These are phyloP conservation scores for Xylariaceae sp. DNA, from an alignment of 2,329 filamentous ascomycete genomes.

Conservation along the genomic window DNA sequence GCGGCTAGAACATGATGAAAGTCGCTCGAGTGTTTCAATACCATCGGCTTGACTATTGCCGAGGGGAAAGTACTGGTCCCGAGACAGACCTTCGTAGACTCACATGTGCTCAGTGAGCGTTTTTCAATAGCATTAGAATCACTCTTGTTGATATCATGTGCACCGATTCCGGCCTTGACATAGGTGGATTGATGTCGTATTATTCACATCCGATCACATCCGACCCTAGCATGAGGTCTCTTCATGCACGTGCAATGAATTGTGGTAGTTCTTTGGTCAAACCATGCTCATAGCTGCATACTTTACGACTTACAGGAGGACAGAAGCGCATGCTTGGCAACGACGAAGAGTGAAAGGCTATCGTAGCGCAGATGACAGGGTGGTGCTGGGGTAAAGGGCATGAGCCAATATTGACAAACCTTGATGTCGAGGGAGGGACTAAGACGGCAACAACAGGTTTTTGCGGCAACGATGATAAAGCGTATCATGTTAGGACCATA, in stretches of 20 bases:
- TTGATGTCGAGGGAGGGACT: neutral
- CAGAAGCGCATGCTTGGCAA: neutral
- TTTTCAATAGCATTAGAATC: neutral
- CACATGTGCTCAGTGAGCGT: slow-evolving; percentile 7
- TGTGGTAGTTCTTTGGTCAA: neutral
- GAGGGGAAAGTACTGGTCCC: too few species aligned
- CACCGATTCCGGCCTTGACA: neutral
- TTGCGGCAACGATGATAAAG: slow-evolving; percentile 9
- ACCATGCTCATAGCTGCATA: neutral
- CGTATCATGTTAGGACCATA: slow-evolving; percentile 16
- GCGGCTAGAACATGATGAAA: slow-evolving; percentile 8
- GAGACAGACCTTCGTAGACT: slow-evolving; percentile 8
- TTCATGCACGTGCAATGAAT: neutral
- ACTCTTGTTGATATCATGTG: slow-evolving; percentile 4
- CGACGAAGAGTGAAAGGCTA: neutral
- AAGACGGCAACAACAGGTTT: slow-evolving; percentile 6
- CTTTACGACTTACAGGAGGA: slow-evolving; percentile 3
- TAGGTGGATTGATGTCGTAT: slow-evolving; percentile 10
- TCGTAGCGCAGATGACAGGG: slow-evolving; percentile 3
- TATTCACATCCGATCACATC: neutral
- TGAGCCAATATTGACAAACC: neutral
- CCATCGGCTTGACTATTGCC: too few species aligned
- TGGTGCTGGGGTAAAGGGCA: neutral
- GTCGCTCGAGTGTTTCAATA: slow-evolving; percentile 4
- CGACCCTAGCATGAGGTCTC: neutral